Base-by-base conservation (phyloP, 1,284 basidiomycete species). In the Trichosporon coremiiforme region DNA sequence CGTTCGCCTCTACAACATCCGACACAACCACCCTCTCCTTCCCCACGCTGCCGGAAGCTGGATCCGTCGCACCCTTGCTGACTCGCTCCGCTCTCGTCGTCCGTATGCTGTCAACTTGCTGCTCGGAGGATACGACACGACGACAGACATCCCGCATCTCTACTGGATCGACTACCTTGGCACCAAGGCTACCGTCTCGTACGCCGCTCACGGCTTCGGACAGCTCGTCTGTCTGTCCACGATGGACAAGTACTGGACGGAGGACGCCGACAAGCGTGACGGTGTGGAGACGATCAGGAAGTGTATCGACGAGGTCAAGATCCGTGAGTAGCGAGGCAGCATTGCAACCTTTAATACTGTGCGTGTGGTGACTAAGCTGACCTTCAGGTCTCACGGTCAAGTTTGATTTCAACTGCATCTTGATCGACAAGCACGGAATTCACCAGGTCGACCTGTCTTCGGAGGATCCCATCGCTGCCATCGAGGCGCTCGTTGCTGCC, bases 191-290 rank as follows among this genome's bases (percentile, higher is more conserved):
- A 65, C 70, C 8, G 92, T 98, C 5, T 95, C 95, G 0, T 99
- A 95, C 81, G 95, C 90, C 7, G 95, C 95, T 0, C 96, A 98
- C 81, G 97, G 96, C 1, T 95, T 98, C 80, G 96, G 94, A 47
- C 89, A 91, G 71, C 96, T 95, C 85, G 96, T 99, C 82, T 91
- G 90, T 22, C 85, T 98, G 77, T 90, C 91, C 87, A 92, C 95
- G 78, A 87, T 99, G 73, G 96, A 99, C 80, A 87, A 91, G 89
- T 95, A 82, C 74, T 84, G 83, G 83, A 79, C 79, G 64, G 78
- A 80, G 62, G 79, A 77, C 10, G 80, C 81, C 68, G 79, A 78
- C 63, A 73, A 75, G 29, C 92, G 94, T 75, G 92, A 97, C 77
- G 97, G 93, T 5, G 83, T 98, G 25, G 92, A 88, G 1, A 88